Conservation (phyloP, 2,329 filamentous ascomycete species). For the Paecilomyces fulvus region DNA sequence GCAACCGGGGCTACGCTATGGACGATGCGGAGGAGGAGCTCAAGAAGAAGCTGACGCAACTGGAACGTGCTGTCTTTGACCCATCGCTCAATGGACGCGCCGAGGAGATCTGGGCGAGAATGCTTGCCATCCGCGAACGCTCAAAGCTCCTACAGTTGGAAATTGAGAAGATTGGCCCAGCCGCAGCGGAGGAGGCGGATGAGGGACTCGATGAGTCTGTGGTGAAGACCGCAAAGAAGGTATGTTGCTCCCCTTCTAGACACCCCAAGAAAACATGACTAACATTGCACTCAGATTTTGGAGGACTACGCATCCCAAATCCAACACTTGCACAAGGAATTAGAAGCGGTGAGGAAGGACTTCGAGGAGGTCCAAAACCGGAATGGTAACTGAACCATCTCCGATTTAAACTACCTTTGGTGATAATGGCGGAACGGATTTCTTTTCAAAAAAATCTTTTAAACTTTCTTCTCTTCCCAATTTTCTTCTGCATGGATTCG, state of each 20-base stretch:
- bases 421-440: neutral
- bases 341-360: slow-evolving; percentile 51
- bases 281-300: slow-evolving; percentile 32
- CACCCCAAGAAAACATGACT: neutral
- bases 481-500: neutral
- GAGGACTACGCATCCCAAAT: slow-evolving; percentile 44
- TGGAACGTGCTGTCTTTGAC: slow-evolving; percentile 53
- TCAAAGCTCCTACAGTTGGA: slow-evolving; percentile 52
- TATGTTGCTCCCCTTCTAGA: slow-evolving; percentile 16
- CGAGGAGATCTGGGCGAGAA: slow-evolving; percentile 60
- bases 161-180: slow-evolving; percentile 46
- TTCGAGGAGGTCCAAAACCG: slow-evolving; percentile 47
- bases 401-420: neutral
- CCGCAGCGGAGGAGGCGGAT: slow-evolving; percentile 30
- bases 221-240: slow-evolving; percentile 53
- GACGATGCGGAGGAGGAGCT: slow-evolving; percentile 56
- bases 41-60: slow-evolving; percentile 50
- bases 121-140: slow-evolving; percentile 54
- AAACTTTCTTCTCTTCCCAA: neutral
- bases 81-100: slow-evolving; percentile 51
- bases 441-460: neutral
- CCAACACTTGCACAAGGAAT: slow-evolving; percentile 52
- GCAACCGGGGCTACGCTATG: slow-evolving; percentile 58
- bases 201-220: slow-evolving; percentile 49
- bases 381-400: slow-evolving; percentile 9